These are phyloP conservation scores for Pulveroboletus sp. DNA, from an alignment of 768 basidiomycete genomes.

Conservation along the genomic window DNA sequence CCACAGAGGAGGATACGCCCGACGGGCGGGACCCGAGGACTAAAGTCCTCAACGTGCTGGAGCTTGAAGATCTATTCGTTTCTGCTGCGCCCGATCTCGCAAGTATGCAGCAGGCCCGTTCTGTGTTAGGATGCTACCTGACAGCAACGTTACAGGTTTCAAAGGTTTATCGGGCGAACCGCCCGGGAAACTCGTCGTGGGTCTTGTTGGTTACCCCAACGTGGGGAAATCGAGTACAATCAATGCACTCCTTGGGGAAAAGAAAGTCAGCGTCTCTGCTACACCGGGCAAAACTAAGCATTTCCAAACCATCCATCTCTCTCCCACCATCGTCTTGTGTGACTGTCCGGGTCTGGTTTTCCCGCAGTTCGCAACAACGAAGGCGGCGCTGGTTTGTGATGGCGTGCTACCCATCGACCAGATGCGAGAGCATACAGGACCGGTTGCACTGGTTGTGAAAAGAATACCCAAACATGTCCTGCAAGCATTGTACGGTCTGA, in stretches of 20 bases:
- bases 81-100: constrained; percentile 66
- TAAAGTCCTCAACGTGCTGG: constrained; percentile 76
- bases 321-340: constrained; percentile 79
- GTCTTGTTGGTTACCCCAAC: constrained; percentile 97
- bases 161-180: constrained; percentile 50
- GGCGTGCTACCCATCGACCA: constrained; percentile 98
- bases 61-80: constrained; percentile 82
- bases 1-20: constrained; percentile 50
- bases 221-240: constrained; percentile 98
- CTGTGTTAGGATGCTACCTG: not conserved
- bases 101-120: constrained; percentile 40
- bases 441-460: constrained; percentile 69
- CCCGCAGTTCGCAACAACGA: constrained; percentile 96
- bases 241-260: constrained; percentile 92
- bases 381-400: constrained; percentile 93
- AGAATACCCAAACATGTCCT: constrained; percentile 78
- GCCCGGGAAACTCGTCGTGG: constrained; percentile 68
- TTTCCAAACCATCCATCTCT: constrained; percentile 97
- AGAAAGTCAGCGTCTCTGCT: constrained; percentile 96
- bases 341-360: constrained; percentile 99
- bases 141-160: constrained; percentile 50
- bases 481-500: constrained; percentile 87
- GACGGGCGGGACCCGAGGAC: constrained; percentile 61
- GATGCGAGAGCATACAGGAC: constrained; percentile 88
- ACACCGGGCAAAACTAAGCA: constrained; percentile 99